phyloP scores from a whole-genome alignment of 345 rosid genomes.

The Hevea brasiliensis region DNA sequence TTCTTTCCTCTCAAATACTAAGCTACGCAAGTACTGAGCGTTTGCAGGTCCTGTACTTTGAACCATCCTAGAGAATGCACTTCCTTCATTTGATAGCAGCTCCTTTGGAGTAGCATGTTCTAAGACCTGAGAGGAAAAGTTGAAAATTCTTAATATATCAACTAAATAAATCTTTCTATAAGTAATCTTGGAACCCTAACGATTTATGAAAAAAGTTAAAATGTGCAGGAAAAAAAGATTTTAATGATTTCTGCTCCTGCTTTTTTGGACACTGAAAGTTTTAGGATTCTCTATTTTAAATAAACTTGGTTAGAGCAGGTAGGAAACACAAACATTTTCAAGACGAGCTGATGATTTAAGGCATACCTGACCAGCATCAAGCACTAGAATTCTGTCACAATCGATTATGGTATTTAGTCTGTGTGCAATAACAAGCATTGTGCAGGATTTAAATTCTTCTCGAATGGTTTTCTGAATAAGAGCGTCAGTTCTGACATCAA shows the following conservation, averaged over 20 bases:
- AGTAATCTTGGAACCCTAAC: not conserved
- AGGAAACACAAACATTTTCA: not conserved
- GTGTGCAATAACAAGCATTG: constrained; percentile 36
- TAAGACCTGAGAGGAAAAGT: constrained; percentile 18
- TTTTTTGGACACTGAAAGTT: not conserved
- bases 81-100: constrained; percentile 29
- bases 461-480: constrained; percentile 35
- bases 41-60: constrained; percentile 38
- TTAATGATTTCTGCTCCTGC: not conserved
- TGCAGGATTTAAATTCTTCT: constrained; percentile 33
- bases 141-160: not conserved
- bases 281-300: not conserved
- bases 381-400: constrained; percentile 34
- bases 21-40: constrained; percentile 28
- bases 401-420: constrained; percentile 37
- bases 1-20: constrained; percentile 21
- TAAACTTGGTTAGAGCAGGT: not conserved
- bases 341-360: not conserved
- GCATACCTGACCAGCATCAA: constrained; percentile 37
- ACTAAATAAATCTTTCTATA: not conserved
- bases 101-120: constrained; percentile 36
- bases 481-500: constrained; percentile 37
- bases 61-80: constrained; percentile 36
- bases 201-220: constrained; percentile 2
- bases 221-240: not conserved